Evolutionary conservation across 805 yeast species (phyloP).

Genomic region (Myxozyma monticola): DNA sequence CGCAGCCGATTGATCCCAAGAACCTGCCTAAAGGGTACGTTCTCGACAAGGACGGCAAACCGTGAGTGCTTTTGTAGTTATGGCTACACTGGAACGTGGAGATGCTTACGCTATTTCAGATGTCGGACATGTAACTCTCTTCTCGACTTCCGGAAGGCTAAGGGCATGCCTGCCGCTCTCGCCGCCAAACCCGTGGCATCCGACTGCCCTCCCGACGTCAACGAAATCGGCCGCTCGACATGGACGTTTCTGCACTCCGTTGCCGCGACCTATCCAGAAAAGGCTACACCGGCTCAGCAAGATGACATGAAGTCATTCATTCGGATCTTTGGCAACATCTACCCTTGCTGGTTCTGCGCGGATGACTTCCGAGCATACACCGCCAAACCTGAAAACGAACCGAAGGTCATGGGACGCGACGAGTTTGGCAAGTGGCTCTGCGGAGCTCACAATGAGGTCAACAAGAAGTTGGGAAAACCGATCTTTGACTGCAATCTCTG

Average conservation of each 20-base stretch:
- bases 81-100: background rate
- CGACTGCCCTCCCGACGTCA: conserved; percentile 86
- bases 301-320: conserved; percentile 70
- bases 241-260: conserved; percentile 92
- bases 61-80: conserved; percentile 59
- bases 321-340: conserved; percentile 68
- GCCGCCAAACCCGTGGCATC: conserved; percentile 35
- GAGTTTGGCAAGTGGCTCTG: conserved; percentile 89
- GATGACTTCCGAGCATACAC: conserved; percentile 73
- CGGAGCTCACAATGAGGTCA: conserved; percentile 93
- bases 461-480: conserved; percentile 80
- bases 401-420: conserved; percentile 55
- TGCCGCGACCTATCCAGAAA: conserved; percentile 83
- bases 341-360: conserved; percentile 95
- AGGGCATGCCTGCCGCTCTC: conserved; percentile 32
- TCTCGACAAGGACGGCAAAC: conserved; percentile 88
- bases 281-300: conserved; percentile 63
- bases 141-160: conserved; percentile 73
- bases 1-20: conserved; percentile 5
- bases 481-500: conserved; percentile 83
- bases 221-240: conserved; percentile 73
- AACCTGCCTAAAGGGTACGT: conserved; percentile 37
- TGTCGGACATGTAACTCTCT: conserved; percentile 89
- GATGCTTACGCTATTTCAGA: conserved; percentile 37
- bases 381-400: conserved; percentile 46